phyloP scores from a whole-genome alignment of 1,139 yeast genomes.

The Meyerozyma guilliermondii region DNA sequence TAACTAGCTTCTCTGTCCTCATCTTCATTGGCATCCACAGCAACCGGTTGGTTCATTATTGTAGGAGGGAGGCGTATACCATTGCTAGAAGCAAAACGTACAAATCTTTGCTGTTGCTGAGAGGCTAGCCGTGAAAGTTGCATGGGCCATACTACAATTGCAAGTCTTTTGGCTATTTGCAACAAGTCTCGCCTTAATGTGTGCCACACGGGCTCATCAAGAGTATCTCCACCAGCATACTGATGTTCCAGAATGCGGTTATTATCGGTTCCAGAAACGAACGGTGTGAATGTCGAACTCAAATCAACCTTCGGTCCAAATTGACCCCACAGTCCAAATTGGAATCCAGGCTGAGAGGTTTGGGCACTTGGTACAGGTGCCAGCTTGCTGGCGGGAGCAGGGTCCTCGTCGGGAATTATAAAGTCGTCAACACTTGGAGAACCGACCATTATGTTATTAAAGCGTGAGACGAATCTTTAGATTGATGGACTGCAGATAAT shows the following conservation, averaged over 20 bases:
- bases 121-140: slow-evolving; percentile 41
- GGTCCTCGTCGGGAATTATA: slow-evolving; percentile 19
- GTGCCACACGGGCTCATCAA: slow-evolving; percentile 74
- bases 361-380: neutral
- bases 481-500: neutral
- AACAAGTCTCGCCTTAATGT: slow-evolving; percentile 65
- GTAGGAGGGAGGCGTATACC: slow-evolving; percentile 42
- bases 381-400: neutral
- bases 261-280: slow-evolving; percentile 33
- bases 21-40: slow-evolving; percentile 25
- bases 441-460: neutral
- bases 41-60: slow-evolving; percentile 26
- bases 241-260: slow-evolving; percentile 65
- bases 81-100: slow-evolving; percentile 39
- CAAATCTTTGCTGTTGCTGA: slow-evolving; percentile 38
- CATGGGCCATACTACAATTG: slow-evolving; percentile 71
- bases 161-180: slow-evolving; percentile 60
- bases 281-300: slow-evolving; percentile 36
- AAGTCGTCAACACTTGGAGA: slow-evolving; percentile 12
- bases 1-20: slow-evolving; percentile 18
- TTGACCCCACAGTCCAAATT: slow-evolving; percentile 8
- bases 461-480: neutral
- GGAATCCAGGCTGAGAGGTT: neutral
- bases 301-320: slow-evolving; percentile 36
- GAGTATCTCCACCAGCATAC: slow-evolving; percentile 77